These are phyloP conservation scores for Platismatia glauca DNA, from an alignment of 495 filamentous ascomycete genomes.

Conservation along the genomic window DNA sequence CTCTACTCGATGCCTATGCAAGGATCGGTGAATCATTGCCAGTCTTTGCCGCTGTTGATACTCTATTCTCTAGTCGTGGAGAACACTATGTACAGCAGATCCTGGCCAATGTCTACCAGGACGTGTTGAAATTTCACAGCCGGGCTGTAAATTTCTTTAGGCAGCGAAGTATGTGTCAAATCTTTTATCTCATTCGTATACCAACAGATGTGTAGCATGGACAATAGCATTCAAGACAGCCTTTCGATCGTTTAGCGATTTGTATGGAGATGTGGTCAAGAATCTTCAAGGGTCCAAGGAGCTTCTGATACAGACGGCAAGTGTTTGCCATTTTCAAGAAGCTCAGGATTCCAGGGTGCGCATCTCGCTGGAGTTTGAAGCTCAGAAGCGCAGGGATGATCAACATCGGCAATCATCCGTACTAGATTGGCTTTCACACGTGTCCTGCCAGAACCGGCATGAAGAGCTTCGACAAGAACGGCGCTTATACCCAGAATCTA, in stretches of 20 bases:
- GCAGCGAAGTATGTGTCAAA: constrained; percentile 18
- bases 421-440: constrained; percentile 29
- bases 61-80: constrained; percentile 4
- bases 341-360: constrained; percentile 14
- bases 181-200: not conserved
- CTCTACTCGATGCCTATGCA: constrained; percentile 27
- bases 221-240: constrained; percentile 18
- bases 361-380: constrained; percentile 12
- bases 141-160: constrained; percentile 26
- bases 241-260: constrained; percentile 10
- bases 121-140: constrained; percentile 28
- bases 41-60: constrained; percentile 15
- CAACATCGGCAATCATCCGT: constrained; percentile 23
- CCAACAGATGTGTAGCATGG: constrained; percentile 16
- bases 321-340: constrained; percentile 25
- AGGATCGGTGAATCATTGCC: constrained; percentile 28
- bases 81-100: constrained; percentile 22
- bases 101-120: constrained; percentile 25
- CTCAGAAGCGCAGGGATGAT: constrained; percentile 20
- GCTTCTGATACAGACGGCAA: constrained; percentile 31
- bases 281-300: constrained; percentile 32
- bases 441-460: constrained; percentile 27
- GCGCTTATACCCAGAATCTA: constrained; percentile 23
- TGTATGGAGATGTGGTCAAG: constrained; percentile 11
- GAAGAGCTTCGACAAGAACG: constrained; percentile 26